phyloP scores from a whole-genome alignment of 2,329 filamentous ascomycete species.

The Beauveria varroae region DNA sequence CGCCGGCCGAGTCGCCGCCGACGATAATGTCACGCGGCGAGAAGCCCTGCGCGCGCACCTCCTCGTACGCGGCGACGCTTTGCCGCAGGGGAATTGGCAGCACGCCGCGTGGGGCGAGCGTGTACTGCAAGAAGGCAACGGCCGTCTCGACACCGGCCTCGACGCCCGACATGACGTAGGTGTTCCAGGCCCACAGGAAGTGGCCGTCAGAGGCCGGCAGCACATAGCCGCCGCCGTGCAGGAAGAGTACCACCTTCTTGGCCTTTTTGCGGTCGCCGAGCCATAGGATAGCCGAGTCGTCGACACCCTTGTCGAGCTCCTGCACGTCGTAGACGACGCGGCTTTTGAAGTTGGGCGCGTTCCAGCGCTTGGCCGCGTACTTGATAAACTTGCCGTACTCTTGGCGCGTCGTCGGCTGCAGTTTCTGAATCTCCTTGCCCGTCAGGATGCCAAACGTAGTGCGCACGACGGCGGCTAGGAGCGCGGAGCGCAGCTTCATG shows the following conservation, averaged over 20 bases:
- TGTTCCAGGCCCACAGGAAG: conserved; percentile 21
- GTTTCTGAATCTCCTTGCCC: conserved; percentile 18
- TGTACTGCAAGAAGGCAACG: conserved; percentile 28
- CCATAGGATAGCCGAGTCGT: conserved; percentile 20
- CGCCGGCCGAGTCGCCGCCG: conserved; percentile 28
- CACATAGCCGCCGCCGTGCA: conserved; percentile 23
- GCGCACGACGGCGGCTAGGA: conserved; percentile 14
- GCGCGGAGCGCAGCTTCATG: conserved; percentile 13
- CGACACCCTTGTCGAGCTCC: conserved; percentile 12
- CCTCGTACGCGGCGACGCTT: conserved; percentile 23
- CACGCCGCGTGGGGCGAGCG: conserved; percentile 22
- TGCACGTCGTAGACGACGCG: conserved; percentile 16
- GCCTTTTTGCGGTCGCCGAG: conserved; percentile 21
- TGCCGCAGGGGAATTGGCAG: conserved; percentile 27
- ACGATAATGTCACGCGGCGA: conserved; percentile 23
- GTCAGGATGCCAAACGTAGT: conserved; percentile 16
- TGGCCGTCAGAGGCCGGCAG: conserved; percentile 18
- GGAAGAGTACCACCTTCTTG: conserved; percentile 21
- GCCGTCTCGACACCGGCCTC: conserved; percentile 19
- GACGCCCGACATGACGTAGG: conserved; percentile 17
- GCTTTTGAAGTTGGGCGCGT: conserved; percentile 10
- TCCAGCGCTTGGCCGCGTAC: conserved; percentile 13
- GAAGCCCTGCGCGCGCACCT: conserved; percentile 24
- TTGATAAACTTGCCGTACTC: conserved; percentile 19
- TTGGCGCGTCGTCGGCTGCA: conserved; percentile 14